Conservation (phyloP, 768 basidiomycete species). For the Naganishia friedmannii region DNA sequence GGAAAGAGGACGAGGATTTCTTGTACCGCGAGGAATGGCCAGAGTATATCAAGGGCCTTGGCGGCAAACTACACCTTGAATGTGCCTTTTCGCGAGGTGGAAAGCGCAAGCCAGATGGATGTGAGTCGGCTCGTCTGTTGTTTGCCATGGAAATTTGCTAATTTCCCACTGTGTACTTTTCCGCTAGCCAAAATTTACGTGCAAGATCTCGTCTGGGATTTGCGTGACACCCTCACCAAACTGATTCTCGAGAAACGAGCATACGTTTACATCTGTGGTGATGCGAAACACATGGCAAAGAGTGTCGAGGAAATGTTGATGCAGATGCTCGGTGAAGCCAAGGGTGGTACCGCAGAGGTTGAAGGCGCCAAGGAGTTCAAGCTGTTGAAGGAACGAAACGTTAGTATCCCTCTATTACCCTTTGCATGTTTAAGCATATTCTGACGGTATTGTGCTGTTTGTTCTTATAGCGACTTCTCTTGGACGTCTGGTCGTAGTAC, state of each 20-base stretch:
- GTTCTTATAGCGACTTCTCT: slow-evolving; percentile 27
- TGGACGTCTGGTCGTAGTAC: slow-evolving; percentile 35
- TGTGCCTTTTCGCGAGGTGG: slow-evolving; percentile 69
- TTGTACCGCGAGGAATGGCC: slow-evolving; percentile 96
- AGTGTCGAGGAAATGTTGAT: slow-evolving; percentile 86
- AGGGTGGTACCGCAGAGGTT: slow-evolving; percentile 80
- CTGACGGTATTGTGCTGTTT: not conserved
- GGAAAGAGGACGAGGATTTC: slow-evolving; percentile 82
- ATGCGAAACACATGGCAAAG: slow-evolving; percentile 94
- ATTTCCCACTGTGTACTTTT: too few species aligned
- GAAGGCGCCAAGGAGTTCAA: slow-evolving; percentile 91
- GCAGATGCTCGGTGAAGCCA: slow-evolving; percentile 74
- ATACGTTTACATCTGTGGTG: slow-evolving; percentile 96
- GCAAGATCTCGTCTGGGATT: slow-evolving; percentile 92
- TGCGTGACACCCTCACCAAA: slow-evolving; percentile 75
- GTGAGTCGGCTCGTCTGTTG: slow-evolving; percentile 37
- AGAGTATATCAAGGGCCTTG: slow-evolving; percentile 75
- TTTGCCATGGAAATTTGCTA: not conserved
- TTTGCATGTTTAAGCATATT: not conserved
- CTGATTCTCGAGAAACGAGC: slow-evolving; percentile 91
- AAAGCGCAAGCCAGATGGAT: slow-evolving; percentile 44
- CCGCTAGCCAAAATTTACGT: slow-evolving; percentile 83
- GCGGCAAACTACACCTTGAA: slow-evolving; percentile 85
- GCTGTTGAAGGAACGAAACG: slow-evolving; percentile 74
- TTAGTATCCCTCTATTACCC: slow-evolving; percentile 35